Conservation (phyloP, 805 yeast species). For the Metschnikowia rubicola region DNA sequence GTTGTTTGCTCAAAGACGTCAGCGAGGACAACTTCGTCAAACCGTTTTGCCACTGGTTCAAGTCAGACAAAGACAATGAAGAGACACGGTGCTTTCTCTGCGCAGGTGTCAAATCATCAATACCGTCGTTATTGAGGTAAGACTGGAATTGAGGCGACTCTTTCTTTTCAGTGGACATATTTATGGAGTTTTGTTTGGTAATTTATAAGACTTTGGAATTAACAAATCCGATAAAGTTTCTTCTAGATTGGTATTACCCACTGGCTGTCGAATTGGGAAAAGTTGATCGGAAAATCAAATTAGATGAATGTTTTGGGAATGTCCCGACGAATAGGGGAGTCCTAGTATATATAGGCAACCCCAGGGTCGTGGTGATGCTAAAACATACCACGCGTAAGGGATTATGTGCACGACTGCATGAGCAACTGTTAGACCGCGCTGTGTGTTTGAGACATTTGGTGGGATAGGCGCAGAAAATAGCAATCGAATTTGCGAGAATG, state of each 20-base stretch:
- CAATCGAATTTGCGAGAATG: slow-evolving; percentile 1
- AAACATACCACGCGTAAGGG: slow-evolving; percentile 1
- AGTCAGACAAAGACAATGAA: slow-evolving; percentile 63
- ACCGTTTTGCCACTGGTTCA: slow-evolving; percentile 58
- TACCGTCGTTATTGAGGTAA: slow-evolving; percentile 69
- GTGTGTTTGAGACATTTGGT: slow-evolving; percentile 4
- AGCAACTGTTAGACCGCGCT: slow-evolving; percentile 5
- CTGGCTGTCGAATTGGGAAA: too few species aligned
- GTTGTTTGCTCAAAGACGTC: slow-evolving; percentile 33
- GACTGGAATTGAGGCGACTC: slow-evolving; percentile 38
- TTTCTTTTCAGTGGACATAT: slow-evolving; percentile 9
- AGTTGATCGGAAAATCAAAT: too few species aligned
- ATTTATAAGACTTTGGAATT: not conserved
- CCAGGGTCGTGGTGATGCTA: slow-evolving; percentile 5
- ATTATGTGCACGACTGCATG: slow-evolving; percentile 6
- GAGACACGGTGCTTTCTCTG: slow-evolving; percentile 61
- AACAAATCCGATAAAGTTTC: not conserved
- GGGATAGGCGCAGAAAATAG: slow-evolving; percentile 3
- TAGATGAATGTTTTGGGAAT: too few species aligned
- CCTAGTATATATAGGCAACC: slow-evolving; percentile 4
- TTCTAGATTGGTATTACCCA: too few species aligned
- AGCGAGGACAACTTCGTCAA: slow-evolving; percentile 38
- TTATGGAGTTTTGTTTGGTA: not conserved
- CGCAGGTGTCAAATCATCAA: slow-evolving; percentile 62
- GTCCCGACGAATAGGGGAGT: too few species aligned